Evolutionary conservation across 441 rosid genomes (phyloP).

Genomic region (Pelargonium cotyledonis): DNA sequence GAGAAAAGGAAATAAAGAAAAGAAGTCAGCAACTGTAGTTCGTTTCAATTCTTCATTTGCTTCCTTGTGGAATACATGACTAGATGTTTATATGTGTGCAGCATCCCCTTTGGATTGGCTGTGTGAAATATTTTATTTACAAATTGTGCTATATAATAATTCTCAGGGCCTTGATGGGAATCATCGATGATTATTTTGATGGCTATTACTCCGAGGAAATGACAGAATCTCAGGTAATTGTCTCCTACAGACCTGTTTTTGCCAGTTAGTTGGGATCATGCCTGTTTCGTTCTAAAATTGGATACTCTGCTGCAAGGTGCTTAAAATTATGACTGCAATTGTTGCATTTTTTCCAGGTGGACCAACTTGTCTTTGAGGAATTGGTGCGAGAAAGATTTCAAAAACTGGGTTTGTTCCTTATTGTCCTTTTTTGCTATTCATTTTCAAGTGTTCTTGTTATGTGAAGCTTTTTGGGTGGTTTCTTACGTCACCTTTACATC

Average conservation of each 20-base stretch:
- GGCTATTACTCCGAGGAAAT: slow-evolving; percentile 98
- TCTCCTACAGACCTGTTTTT: slow-evolving; percentile 9
- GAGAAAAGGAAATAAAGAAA: neutral
- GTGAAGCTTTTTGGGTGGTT: slow-evolving; percentile 18
- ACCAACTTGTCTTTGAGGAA: slow-evolving; percentile 95
- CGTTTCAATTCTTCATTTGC: neutral
- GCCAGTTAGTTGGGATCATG: slow-evolving; percentile 5
- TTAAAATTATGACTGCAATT: slow-evolving; percentile 18
- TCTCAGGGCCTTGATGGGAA: slow-evolving; percentile 77
- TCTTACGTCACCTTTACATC: slow-evolving; percentile 22
- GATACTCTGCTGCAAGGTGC: slow-evolving; percentile 3
- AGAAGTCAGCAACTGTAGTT: neutral
- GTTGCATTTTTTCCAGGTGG: slow-evolving; percentile 57
- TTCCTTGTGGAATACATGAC: neutral
- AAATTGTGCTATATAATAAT: neutral
- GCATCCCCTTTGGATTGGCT: neutral
- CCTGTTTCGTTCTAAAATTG: neutral
- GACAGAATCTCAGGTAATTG: slow-evolving; percentile 92
- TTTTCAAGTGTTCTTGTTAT: slow-evolving; percentile 5
- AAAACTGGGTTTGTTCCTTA: slow-evolving; percentile 59
- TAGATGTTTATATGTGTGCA: neutral
- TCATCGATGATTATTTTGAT: slow-evolving; percentile 89
- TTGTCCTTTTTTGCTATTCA: neutral
- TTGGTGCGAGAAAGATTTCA: slow-evolving; percentile 95
- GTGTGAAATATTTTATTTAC: neutral